Evolutionary conservation across 352 stramenopile genomes (phyloP).

Genomic region (Phytophthora meadii): DNA sequence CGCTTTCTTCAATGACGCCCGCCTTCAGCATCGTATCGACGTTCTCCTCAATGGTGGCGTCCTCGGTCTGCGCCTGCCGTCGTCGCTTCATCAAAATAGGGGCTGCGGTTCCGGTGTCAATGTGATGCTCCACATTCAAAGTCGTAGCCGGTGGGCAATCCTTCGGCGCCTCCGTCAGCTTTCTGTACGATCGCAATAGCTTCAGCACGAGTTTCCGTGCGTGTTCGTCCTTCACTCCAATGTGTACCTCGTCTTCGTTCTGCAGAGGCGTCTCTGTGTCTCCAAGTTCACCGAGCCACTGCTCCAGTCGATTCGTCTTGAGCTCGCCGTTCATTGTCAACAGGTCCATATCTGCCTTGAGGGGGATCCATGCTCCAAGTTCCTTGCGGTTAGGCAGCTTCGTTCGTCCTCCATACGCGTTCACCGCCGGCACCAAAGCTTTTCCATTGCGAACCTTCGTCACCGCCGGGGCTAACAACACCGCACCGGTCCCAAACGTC

Average conservation of each 20-base stretch:
- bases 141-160: no score
- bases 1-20: neutral
- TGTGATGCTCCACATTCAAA: no score
- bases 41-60: neutral
- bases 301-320: no score
- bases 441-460: neutral
- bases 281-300: neutral
- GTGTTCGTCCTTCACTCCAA: neutral
- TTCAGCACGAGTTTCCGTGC: no score
- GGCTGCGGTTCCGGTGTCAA: neutral
- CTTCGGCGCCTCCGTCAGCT: no score
- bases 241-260: neutral
- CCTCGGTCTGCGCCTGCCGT: neutral
- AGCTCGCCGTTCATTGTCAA: constrained; percentile 1
- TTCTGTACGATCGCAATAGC: no score
- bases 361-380: neutral
- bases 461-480: constrained; percentile 4
- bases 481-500: neutral
- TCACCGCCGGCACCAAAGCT: neutral
- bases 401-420: neutral
- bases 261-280: neutral
- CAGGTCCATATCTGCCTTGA: neutral
- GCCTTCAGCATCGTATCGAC: neutral
- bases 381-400: constrained; percentile 1
- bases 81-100: constrained; percentile 1